Evolutionary conservation across 2,329 filamentous ascomycete genomes (phyloP).

Genomic region (Microsporum canis): DNA sequence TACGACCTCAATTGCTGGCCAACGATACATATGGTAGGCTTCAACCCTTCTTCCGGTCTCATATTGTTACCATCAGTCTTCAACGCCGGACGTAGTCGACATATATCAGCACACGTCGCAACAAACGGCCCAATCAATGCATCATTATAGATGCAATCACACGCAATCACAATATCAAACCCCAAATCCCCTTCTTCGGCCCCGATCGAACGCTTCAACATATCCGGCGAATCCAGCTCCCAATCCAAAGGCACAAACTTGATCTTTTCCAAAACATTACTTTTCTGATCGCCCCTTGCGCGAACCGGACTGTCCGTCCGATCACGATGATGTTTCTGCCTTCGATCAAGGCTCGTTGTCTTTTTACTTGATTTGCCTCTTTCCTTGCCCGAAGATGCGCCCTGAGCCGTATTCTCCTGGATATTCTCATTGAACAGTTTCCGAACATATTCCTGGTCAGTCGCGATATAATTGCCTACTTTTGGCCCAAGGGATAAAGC

Average conservation of each 20-base stretch:
- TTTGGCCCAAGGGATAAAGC: constrained; percentile 55
- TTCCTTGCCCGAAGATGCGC: neutral
- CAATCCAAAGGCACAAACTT: constrained; percentile 62
- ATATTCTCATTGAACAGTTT: constrained; percentile 69
- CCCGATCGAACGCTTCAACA: constrained; percentile 23
- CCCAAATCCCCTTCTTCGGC: constrained; percentile 26
- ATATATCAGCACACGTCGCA: constrained; percentile 66
- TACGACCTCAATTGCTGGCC: constrained; percentile 81
- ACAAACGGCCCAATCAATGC: constrained; percentile 70
- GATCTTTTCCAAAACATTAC: constrained; percentile 31
- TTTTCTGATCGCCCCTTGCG: neutral
- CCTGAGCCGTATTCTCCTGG: constrained; percentile 27
- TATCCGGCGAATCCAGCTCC: constrained; percentile 48
- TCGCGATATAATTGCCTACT: constrained; percentile 60
- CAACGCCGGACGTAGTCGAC: constrained; percentile 42
- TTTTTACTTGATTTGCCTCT: neutral
- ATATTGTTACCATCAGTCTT: too few species aligned
- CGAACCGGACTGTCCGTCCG: neutral
- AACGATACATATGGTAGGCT: constrained; percentile 61
- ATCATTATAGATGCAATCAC: constrained; percentile 94
- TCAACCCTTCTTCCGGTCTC: neutral
- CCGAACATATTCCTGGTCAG: constrained; percentile 78
- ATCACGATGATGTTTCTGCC: neutral
- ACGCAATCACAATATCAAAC: constrained; percentile 68
- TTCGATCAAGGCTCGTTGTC: neutral